phyloP scores from a whole-genome alignment of 2,329 filamentous ascomycete genomes.

The Seiridium cupressi region DNA sequence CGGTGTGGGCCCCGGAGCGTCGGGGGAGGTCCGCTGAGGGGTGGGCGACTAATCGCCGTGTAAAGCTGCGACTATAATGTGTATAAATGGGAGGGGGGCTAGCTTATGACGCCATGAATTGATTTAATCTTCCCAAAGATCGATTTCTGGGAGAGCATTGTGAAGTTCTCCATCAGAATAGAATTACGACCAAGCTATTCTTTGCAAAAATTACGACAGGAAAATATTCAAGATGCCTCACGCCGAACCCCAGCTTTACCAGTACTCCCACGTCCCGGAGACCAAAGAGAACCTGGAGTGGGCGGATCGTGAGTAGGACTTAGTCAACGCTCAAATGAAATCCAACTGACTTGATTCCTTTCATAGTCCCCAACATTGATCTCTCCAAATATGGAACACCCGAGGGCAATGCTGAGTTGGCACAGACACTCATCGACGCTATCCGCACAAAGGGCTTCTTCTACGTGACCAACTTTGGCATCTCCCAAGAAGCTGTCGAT shows the following conservation, averaged over 20 bases:
- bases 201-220: neutral
- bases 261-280: conserved; percentile 33
- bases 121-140: neutral
- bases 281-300: conserved; percentile 34
- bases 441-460: conserved; percentile 49
- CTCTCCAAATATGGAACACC: conserved; percentile 30
- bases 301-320: conserved; percentile 28
- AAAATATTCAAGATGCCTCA: conserved; percentile 28
- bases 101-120: no score
- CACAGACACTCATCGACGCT: conserved; percentile 28
- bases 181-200: neutral
- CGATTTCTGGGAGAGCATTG: neutral
- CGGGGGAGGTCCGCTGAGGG: neutral
- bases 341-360: neutral
- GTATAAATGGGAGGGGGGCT: neutral
- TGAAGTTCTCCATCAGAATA: neutral
- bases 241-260: conserved; percentile 25
- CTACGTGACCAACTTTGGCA: conserved; percentile 61
- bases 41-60: neutral
- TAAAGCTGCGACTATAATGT: neutral
- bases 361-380: conserved; percentile 30
- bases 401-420: conserved; percentile 26
- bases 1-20: conserved; percentile 1
- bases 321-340: neutral
- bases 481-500: conserved; percentile 56